Conservation (phyloP, 2,329 filamentous ascomycete genomes). For the Microsporum ferrugineum region DNA sequence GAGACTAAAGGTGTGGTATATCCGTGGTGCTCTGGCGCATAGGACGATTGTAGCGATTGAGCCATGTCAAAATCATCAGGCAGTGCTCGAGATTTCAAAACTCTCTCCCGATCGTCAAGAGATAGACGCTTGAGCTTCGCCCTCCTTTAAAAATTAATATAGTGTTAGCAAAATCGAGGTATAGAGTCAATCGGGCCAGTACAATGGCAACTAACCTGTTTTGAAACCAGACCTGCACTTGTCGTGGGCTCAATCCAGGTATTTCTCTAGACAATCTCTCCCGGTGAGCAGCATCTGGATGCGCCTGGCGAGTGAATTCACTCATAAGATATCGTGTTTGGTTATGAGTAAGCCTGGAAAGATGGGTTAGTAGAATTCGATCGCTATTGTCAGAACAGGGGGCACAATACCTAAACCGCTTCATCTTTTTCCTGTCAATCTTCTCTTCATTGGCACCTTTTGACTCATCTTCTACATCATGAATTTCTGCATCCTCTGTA, state of each 20-base stretch:
- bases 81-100: conserved; percentile 49
- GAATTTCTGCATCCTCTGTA: conserved; percentile 14
- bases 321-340: conserved; percentile 97
- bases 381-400: not conserved
- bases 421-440: conserved; percentile 34
- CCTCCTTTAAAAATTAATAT: conserved; percentile 32
- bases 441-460: conserved; percentile 21
- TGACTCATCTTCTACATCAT: conserved; percentile 21
- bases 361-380: not conserved
- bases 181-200: not conserved
- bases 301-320: conserved; percentile 88
- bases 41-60: conserved; percentile 47
- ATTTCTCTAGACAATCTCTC: conserved; percentile 82
- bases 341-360: conserved; percentile 72
- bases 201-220: conserved; percentile 56
- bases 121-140: conserved; percentile 52
- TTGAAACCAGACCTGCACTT: conserved; percentile 98
- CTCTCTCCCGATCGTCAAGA: conserved; percentile 49
- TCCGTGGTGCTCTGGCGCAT: conserved; percentile 32
- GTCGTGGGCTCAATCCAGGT: conserved; percentile 76
- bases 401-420: conserved; percentile 29
- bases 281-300: conserved; percentile 82
- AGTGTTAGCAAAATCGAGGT: conserved; percentile 1
- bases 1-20: conserved; percentile 41
- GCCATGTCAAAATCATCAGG: conserved; percentile 51